Percentiles rank a stretch among this genome's conserved stretches.
Evolutionary conservation across 2,329 filamentous ascomycete species (phyloP).

Genomic region (Coccinonectria pachysandricola): DNA sequence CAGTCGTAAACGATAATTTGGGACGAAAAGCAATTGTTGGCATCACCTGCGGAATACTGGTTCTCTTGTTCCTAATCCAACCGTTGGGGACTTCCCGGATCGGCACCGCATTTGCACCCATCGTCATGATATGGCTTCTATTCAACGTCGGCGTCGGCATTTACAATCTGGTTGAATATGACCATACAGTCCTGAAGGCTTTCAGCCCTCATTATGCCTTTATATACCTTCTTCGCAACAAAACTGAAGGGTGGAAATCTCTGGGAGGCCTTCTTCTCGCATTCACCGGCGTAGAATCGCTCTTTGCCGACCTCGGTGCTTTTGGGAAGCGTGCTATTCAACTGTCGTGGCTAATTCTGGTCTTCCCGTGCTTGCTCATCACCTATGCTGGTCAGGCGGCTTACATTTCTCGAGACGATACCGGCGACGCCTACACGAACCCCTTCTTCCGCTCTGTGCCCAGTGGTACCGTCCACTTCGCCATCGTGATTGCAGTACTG

Average conservation of each 20-base stretch:
- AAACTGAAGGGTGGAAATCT: conserved; percentile 50
- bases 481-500: conserved; percentile 56
- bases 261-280: conserved; percentile 63
- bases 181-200: conserved; percentile 44
- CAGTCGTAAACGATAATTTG: conserved; percentile 48
- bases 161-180: conserved; percentile 45
- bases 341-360: conserved; percentile 59
- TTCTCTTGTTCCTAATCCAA: conserved; percentile 53
- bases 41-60: conserved; percentile 52
- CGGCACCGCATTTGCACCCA: conserved; percentile 51
- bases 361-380: conserved; percentile 55
- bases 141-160: conserved; percentile 55
- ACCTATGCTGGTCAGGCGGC: conserved; percentile 67
- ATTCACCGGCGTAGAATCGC: conserved; percentile 69
- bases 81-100: conserved; percentile 54
- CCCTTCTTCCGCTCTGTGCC: conserved; percentile 66
- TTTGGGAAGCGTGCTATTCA: conserved; percentile 62
- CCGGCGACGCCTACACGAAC: conserved; percentile 35
- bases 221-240: conserved; percentile 48
- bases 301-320: conserved; percentile 70
- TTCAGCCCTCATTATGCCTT: conserved; percentile 52
- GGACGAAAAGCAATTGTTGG: conserved; percentile 49
- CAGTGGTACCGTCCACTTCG: conserved; percentile 56
- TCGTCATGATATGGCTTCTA: conserved; percentile 56
- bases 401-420: conserved; percentile 52